These are phyloP conservation scores for Hymenoscyphus linearis DNA, from an alignment of 2,329 filamentous ascomycete species.

Conservation along the genomic window DNA sequence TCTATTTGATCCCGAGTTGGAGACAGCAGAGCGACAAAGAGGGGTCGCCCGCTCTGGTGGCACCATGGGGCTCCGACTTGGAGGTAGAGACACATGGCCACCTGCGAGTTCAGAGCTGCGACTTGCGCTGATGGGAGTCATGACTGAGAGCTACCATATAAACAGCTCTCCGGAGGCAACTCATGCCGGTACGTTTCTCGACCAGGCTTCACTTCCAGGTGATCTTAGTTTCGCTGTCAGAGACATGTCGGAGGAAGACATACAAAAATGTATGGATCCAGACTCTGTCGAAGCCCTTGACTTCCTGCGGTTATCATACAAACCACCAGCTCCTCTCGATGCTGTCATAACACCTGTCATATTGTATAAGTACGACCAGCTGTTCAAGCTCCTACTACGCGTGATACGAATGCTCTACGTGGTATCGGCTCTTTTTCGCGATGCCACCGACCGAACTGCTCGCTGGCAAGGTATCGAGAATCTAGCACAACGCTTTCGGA, in stretches of 20 bases:
- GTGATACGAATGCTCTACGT: constrained; percentile 75
- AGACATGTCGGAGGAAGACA: constrained; percentile 70
- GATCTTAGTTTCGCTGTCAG: constrained; percentile 80
- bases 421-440: constrained; percentile 58
- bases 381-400: constrained; percentile 77
- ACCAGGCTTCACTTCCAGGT: constrained; percentile 50
- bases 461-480: constrained; percentile 21
- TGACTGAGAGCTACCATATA: constrained; percentile 65
- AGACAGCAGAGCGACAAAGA: constrained; percentile 67
- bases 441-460: constrained; percentile 41
- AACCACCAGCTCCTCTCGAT: constrained; percentile 64
- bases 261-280: constrained; percentile 77
- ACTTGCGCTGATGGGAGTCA: constrained; percentile 77
- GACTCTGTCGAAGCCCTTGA: constrained; percentile 84
- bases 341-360: constrained; percentile 66
- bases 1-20: constrained; percentile 77
- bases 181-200: constrained; percentile 30
- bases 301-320: constrained; percentile 84
- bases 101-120: constrained; percentile 91
- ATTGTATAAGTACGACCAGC: constrained; percentile 74
- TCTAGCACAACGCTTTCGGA: constrained; percentile 51
- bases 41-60: constrained; percentile 65
- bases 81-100: constrained; percentile 80
- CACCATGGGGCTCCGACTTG: constrained; percentile 76
- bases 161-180: constrained; percentile 20